Base-by-base conservation (phyloP, 2,329 filamentous ascomycete genomes). In the Cladosporium colombiae region DNA sequence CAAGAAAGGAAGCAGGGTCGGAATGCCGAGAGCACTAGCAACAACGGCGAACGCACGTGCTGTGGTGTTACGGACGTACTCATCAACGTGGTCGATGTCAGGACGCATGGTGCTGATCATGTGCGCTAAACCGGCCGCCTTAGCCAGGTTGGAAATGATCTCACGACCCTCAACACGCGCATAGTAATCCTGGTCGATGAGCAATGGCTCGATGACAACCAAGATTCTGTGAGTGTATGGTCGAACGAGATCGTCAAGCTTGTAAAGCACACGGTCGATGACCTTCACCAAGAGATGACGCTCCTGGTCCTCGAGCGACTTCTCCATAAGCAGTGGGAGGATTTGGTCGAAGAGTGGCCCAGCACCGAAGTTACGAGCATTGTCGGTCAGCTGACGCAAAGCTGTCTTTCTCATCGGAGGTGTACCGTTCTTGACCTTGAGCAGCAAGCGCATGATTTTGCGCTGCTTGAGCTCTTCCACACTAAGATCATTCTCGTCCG, bases 41-140 rank as follows among this genome's bases (percentile, higher is more conserved):
- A 99, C 95, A 7, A 99, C 95, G 29, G 95, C 95, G 76, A 99
- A 99, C 1, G 95, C 95, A 82, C 95, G 86, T 64, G 95, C 95
- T 1, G 95, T 99, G 1, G 95, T 99, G 80, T 99, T 99, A 76
- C 95, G 88, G 14, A 99, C 96, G 76, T 99, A 99, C 78, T 99
- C 95, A 74, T 99, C 95, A 29, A 96, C 91, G 74, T 99, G 95
- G 73, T 99, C 95, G 70, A 99, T 97, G 85, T 99, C 95, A 0
- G 95, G 96, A 74, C 95, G 87, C 95, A 99, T 99, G 10, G 93
- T 97, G 80, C 93, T 97, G 78, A 99, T 99, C 95, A 99, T 99
- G 72, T 96, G 95, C 21, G 95, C 95, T 64, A 99, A 86, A 76
- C 95, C 96, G 68, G 96, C 95, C 27, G 95, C 95, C 80, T 99